A percentile compares a stretch with the other conserved stretches of the same genome.
Evolutionary conservation across 495 filamentous ascomycete genomes (phyloP).

Genomic region (Penicillium taxi): DNA sequence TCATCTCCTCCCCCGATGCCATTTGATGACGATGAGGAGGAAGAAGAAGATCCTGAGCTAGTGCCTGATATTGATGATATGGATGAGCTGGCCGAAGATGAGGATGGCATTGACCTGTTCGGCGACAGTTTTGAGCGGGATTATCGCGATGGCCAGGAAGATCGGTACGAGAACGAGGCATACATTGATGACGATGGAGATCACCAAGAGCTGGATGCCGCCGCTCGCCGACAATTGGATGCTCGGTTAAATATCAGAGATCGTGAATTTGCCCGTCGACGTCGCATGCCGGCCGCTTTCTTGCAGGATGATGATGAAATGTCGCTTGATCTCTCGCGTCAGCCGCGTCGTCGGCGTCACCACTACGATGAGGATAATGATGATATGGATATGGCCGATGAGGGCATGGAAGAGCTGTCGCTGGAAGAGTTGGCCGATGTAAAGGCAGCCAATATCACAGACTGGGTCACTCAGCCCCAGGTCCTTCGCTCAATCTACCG

Average conservation of each 20-base stretch:
- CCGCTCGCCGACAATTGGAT: slow-evolving; percentile 69
- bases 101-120: slow-evolving; percentile 89
- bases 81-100: slow-evolving; percentile 94
- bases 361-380: slow-evolving; percentile 91
- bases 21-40: slow-evolving; percentile 60
- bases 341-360: slow-evolving; percentile 70
- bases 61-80: slow-evolving; percentile 82
- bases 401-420: slow-evolving; percentile 90
- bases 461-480: slow-evolving; percentile 87
- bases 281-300: slow-evolving; percentile 75
- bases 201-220: slow-evolving; percentile 64
- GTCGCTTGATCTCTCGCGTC: slow-evolving; percentile 71
- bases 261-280: slow-evolving; percentile 63
- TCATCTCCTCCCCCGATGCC: slow-evolving; percentile 48
- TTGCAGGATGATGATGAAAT: slow-evolving; percentile 83
- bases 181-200: slow-evolving; percentile 78
- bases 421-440: slow-evolving; percentile 88
- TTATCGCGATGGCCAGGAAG: slow-evolving; percentile 55
- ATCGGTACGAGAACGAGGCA: slow-evolving; percentile 55
- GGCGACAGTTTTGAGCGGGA: slow-evolving; percentile 82
- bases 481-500: slow-evolving; percentile 89
- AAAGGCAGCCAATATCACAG: slow-evolving; percentile 84
- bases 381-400: slow-evolving; percentile 77
- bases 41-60: slow-evolving; percentile 65
- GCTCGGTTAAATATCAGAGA: slow-evolving; percentile 76